Conservation (phyloP, 2,329 filamentous ascomycete genomes). For the Epichloe gansuensis region DNA sequence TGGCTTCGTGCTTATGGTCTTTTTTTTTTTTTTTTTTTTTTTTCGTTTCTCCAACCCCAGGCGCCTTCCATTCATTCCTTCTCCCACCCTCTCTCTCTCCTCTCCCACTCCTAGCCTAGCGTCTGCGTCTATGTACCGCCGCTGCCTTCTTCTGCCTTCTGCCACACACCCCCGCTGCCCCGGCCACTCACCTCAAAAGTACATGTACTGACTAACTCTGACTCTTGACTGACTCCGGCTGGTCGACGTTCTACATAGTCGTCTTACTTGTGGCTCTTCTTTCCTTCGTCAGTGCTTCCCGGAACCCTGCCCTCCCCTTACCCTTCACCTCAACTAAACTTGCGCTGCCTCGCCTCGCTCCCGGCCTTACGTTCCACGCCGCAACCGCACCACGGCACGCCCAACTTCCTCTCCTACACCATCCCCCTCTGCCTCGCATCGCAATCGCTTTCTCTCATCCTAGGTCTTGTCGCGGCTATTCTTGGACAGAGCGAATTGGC, state of each 20-base stretch:
- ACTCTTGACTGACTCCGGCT: neutral
- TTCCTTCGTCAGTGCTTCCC: constrained; percentile 11
- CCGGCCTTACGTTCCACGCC: constrained; percentile 5
- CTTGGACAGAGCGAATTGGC: neutral
- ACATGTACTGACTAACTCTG: neutral
- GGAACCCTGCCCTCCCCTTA: neutral
- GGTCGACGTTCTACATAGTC: constrained; percentile 3
- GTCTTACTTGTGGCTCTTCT: constrained; percentile 8
- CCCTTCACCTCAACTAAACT: neutral
- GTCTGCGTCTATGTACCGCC: neutral
- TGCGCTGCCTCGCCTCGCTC: constrained; percentile 1
- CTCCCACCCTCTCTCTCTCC: neutral
- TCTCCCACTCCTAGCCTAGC: constrained; percentile 1
- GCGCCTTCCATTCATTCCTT: neutral
- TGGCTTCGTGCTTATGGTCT: neutral
- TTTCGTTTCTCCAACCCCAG: too few species aligned
- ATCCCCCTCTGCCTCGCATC: constrained; percentile 5
- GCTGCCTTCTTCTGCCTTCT: neutral
- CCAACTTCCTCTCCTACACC: constrained; percentile 10
- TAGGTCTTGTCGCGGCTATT: neutral
- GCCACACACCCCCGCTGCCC: neutral
- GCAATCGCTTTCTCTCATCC: constrained; percentile 2
- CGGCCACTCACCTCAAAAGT: neutral
- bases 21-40: too few species aligned
- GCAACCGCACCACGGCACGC: constrained; percentile 4